Base-by-base conservation (phyloP, 768 basidiomycete species). In the Steccherinum ochraceum region DNA sequence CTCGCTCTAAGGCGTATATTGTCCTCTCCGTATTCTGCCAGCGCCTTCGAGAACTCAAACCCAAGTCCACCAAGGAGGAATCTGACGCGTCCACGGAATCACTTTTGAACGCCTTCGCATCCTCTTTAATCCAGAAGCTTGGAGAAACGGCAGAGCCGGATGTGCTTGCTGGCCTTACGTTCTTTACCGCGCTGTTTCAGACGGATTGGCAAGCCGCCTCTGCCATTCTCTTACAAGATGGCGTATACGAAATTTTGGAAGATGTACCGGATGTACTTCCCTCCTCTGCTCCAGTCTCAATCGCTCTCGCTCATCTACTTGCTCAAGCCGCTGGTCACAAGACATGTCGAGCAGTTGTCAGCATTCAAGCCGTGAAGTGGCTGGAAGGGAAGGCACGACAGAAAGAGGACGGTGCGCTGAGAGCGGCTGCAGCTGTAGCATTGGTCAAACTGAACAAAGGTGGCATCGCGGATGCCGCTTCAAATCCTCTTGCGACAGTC, bases 111-210 rank as follows among this genome's bases (percentile, higher is more conserved):
- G 59, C 72, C 12, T 81, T 92, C 56, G 69, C 75, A 20, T 75
- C 79, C 24, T 59, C 70, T 0, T 63, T 87, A 26, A 56, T 75
- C 5, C 64, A 71, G 12, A 70, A 72, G 40, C 70, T 92, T 10
- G 69, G 76, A 26, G 82, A 83, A 42, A 74, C 78, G 2, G 71
- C 78, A 18, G 82, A 87, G 63, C 51, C 60, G 11, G 70, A 73
- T 27, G 65, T 81, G 23, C 67, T 84, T 16, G 66, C 71, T 12
- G 83, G 81, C 11, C 66, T 86, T 35, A 75, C 80, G 1, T 84
- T 91, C 63, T 72, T 93, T 45, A 71, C 77, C n/a, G 89, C 88
- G 0, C 70, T 94, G 18, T 90, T 92, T 60, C 89, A 92, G 62
- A 80, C 92, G n/a, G 89, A 91, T 57, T 77, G 81, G 67, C 69